phyloP scores from a whole-genome alignment of 352 stramenopile genomes.

The Phytophthora kernoviae region DNA sequence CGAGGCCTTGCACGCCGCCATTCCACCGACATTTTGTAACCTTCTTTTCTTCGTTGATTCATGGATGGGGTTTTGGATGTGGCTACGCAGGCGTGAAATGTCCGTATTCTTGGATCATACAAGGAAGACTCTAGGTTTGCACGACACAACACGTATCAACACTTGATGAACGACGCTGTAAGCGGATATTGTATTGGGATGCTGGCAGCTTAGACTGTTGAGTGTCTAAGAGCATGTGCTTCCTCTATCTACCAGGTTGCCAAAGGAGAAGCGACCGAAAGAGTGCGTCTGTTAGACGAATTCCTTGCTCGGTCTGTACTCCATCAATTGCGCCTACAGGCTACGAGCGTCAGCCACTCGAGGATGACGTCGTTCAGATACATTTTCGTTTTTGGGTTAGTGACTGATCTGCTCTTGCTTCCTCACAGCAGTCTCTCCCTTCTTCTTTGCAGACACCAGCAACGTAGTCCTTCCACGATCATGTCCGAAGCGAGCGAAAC shows the following conservation, averaged over 20 bases:
- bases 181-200: constrained; percentile 36
- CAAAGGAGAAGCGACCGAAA: constrained; percentile 14
- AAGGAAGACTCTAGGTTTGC: too few relatives aligned
- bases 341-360: constrained; percentile 11
- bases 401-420: constrained; percentile 22
- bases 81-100: too few relatives aligned
- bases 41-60: background rate
- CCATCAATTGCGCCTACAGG: constrained; percentile 31
- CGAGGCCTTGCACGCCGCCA: constrained; percentile 30
- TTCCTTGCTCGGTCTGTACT: background rate
- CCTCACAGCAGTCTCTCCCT: constrained; percentile 8
- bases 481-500: constrained; percentile 10
- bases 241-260: constrained; percentile 32
- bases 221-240: constrained; percentile 8
- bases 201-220: constrained; percentile 9
- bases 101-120: too few relatives aligned
- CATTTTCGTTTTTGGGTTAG: constrained; percentile 36
- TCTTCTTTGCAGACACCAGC: constrained; percentile 5
- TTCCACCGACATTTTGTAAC: constrained; percentile 24
- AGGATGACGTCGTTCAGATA: constrained; percentile 23
- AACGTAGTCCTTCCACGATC: constrained; percentile 25
- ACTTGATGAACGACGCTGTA: constrained; percentile 7
- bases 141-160: background rate
- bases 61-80: background rate
- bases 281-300: background rate